phyloP scores from a whole-genome alignment of 352 stramenopile genomes.

The Globisporangium middletonii region DNA sequence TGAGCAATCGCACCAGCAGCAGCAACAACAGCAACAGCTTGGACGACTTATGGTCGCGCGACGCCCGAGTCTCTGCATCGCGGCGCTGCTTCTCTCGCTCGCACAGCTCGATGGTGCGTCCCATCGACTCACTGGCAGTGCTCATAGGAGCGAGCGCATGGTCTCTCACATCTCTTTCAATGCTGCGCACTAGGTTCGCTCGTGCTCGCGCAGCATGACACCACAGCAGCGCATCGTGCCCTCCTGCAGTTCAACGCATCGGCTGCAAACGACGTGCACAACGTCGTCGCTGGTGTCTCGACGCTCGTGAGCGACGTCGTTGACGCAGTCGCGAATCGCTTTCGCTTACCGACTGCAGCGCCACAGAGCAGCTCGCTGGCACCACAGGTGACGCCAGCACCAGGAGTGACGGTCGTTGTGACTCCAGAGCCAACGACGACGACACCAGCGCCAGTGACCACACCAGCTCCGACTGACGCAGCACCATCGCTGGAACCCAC shows the following conservation, averaged over 20 bases:
- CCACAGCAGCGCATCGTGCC: not conserved
- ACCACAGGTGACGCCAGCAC: not conserved
- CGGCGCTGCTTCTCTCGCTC: conserved; percentile 11
- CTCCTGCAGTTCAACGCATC: conserved; percentile 6
- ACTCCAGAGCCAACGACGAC: too few species aligned
- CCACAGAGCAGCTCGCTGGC: not conserved
- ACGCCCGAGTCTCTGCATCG: conserved; percentile 7
- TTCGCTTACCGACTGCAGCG: conserved; percentile 1
- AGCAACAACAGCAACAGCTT: not conserved
- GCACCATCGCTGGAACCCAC: not conserved
- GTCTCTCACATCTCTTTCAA: too few species aligned
- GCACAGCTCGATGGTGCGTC: conserved; percentile 2
- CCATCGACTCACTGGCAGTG: too few species aligned
- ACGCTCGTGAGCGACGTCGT: not conserved
- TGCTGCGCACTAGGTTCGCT: too few species aligned
- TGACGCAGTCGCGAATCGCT: not conserved
- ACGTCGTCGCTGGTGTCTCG: conserved; percentile 7
- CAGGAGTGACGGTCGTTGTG: too few species aligned
- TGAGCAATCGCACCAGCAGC: not conserved
- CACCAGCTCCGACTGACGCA: not conserved
- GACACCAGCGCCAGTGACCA: conserved; percentile 1
- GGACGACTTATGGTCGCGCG: conserved; percentile 4
- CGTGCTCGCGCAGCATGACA: not conserved
- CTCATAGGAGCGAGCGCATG: too few species aligned
- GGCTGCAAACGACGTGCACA: not conserved